Evolutionary conservation across 352 stramenopile species (phyloP).

Genomic region (Pythium rishiriense): DNA sequence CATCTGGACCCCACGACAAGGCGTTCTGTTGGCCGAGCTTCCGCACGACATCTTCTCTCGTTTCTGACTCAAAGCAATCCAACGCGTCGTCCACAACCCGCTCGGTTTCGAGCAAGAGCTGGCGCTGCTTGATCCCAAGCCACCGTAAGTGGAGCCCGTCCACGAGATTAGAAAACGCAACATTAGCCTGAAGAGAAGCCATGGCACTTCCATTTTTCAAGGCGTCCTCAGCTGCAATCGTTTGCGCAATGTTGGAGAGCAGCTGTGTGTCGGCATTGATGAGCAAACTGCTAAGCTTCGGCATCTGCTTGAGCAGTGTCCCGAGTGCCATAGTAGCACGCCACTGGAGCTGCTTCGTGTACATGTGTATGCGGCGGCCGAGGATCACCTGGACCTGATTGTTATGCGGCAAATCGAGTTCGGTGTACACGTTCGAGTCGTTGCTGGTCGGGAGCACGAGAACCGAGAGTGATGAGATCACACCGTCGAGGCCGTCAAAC

Average conservation of each 20-base stretch:
- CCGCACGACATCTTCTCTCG: constrained; percentile 61
- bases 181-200: constrained; percentile 10
- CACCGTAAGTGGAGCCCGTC: constrained; percentile 60
- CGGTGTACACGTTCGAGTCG: constrained; percentile 37
- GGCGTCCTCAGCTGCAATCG: constrained; percentile 61
- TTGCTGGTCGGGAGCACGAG: constrained; percentile 40
- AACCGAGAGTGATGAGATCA: constrained; percentile 53
- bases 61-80: constrained; percentile 57
- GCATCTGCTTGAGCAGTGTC: constrained; percentile 71
- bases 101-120: constrained; percentile 69
- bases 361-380: constrained; percentile 55
- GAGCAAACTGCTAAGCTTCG: constrained; percentile 36
- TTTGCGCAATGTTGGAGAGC: constrained; percentile 51
- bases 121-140: constrained; percentile 70
- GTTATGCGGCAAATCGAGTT: constrained; percentile 69
- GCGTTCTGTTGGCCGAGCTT: constrained; percentile 81
- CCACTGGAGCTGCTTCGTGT: constrained; percentile 84
- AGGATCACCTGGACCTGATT: constrained; percentile 61
- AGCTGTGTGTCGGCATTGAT: constrained; percentile 64
- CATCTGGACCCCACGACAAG: constrained; percentile 79
- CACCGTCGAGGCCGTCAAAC: constrained; percentile 67
- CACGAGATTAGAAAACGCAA: constrained; percentile 11
- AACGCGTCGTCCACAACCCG: constrained; percentile 68
- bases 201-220: constrained; percentile 29
- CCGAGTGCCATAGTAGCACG: constrained; percentile 71